phyloP scores from a whole-genome alignment of 2,329 filamentous ascomycete genomes.

The Phyllosticta citriasiana region DNA sequence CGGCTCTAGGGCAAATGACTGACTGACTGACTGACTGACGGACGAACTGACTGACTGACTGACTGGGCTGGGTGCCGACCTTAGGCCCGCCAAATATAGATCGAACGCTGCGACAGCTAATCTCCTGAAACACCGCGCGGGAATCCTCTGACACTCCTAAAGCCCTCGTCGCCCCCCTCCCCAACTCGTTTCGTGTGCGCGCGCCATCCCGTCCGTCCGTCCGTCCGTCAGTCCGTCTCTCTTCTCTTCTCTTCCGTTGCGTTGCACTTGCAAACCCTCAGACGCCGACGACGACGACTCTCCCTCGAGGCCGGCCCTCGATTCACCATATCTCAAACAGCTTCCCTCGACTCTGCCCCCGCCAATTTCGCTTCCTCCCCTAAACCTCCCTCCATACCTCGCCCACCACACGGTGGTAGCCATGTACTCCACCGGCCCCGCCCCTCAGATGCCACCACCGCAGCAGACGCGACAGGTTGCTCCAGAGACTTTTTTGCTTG shows the following conservation, averaged over 20 bases:
- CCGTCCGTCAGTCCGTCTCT: neutral
- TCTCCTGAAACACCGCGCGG: conserved; percentile 10
- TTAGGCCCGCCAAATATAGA: neutral
- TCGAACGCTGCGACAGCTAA: conserved; percentile 2
- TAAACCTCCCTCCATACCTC: neutral
- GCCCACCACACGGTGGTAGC: conserved; percentile 13
- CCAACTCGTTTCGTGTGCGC: conserved; percentile 10
- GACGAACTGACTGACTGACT: too few relatives aligned
- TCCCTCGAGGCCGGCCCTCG: conserved; percentile 10
- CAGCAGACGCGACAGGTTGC: conserved; percentile 61
- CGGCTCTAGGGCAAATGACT: neutral
- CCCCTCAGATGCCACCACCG: conserved; percentile 69
- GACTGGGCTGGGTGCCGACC: neutral
- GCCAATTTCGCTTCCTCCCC: conserved; percentile 7
- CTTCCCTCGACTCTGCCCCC: conserved; percentile 6
- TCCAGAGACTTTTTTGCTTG: conserved; percentile 97
- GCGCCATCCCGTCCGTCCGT: neutral
- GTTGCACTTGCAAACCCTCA: neutral
- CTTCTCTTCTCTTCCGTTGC: neutral
- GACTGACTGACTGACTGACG: too few relatives aligned
- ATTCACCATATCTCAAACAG: conserved; percentile 11
- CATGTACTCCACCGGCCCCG: conserved; percentile 43
- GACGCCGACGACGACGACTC: neutral
- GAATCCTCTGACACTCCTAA: conserved; percentile 9
- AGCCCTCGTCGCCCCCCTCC: conserved; percentile 10